These are phyloP conservation scores for Ecytonucleospora hepatopenaei DNA, from an alignment of 371 early-diverging fungal genomes.

Conservation along the genomic window DNA sequence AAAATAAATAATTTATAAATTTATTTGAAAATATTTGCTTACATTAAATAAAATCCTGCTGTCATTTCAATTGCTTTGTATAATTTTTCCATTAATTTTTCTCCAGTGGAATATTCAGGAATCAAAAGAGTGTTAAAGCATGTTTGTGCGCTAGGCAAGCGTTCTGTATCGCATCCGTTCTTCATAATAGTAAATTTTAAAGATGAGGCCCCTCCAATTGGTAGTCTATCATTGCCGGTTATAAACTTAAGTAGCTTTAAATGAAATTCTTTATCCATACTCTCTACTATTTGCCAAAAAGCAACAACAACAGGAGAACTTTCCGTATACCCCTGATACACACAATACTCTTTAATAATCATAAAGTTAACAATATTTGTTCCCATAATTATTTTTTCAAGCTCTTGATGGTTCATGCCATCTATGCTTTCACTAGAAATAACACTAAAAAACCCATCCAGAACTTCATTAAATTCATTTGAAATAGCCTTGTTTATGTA, in stretches of 20 bases:
- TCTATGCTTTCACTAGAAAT: slow-evolving; percentile 59
- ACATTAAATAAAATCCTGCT: slow-evolving; percentile 79
- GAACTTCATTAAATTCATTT: slow-evolving; percentile 70
- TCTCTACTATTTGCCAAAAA: slow-evolving; percentile 84
- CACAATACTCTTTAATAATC: slow-evolving; percentile 67
- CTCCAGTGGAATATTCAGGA: slow-evolving; percentile 71
- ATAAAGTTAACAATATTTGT: slow-evolving; percentile 71
- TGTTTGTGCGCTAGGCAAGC: slow-evolving; percentile 82
- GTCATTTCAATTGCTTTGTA: slow-evolving; percentile 80
- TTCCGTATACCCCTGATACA: slow-evolving; percentile 61
- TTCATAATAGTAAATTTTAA: slow-evolving; percentile 82
- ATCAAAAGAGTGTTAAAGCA: slow-evolving; percentile 84
- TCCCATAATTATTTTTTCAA: slow-evolving; percentile 83
- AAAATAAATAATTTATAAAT: too few relatives aligned
- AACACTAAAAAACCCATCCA: slow-evolving; percentile 71
- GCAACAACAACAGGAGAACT: slow-evolving; percentile 59
- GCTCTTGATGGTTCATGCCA: slow-evolving; percentile 65
- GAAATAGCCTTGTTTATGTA: slow-evolving; percentile 67
- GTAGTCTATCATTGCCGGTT: slow-evolving; percentile 86
- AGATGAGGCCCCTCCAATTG: slow-evolving; percentile 74
- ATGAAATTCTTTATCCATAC: slow-evolving; percentile 63
- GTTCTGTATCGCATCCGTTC: slow-evolving; percentile 84
- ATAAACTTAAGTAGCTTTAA: slow-evolving; percentile 85
- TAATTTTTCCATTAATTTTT: slow-evolving; percentile 70
- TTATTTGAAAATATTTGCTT: slow-evolving; percentile 5